A percentile compares a stretch with the other conserved stretches of the same genome.
Conservation (phyloP, 306 rosid genomes). For the Cicer pinnatifidum region DNA sequence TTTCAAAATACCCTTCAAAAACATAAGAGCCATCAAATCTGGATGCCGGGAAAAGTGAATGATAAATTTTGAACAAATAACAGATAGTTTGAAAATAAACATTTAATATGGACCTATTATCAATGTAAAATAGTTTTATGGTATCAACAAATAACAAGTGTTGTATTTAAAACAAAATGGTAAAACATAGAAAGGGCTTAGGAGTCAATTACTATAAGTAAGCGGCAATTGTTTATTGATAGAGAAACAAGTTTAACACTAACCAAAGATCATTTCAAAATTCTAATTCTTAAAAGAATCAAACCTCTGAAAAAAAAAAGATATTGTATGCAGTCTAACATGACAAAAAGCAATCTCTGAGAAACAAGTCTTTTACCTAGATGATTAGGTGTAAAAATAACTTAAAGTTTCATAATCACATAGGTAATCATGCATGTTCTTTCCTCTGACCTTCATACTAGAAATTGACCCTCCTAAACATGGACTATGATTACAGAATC, state of each 20-base stretch:
- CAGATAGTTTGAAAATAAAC: background rate
- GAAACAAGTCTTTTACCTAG: background rate
- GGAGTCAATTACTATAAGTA: constrained; percentile 18
- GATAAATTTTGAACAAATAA: constrained; percentile 27
- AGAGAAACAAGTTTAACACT: background rate
- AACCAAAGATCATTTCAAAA: background rate
- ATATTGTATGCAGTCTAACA: background rate
- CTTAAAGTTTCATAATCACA: constrained; percentile 16
- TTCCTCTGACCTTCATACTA: background rate
- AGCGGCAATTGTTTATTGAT: background rate
- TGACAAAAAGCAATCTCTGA: constrained; percentile 2
- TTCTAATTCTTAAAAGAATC: background rate
- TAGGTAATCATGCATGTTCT: background rate
- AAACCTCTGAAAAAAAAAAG: background rate
- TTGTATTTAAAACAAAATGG: background rate
- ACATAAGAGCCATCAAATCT: background rate
- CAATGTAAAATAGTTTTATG: background rate
- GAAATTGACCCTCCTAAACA: background rate
- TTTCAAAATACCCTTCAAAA: constrained; percentile 19
- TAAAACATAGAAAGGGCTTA: constrained; percentile 16
- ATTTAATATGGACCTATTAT: background rate
- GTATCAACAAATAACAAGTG: background rate
- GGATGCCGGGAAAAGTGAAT: constrained; percentile 7
- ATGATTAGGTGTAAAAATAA: background rate
- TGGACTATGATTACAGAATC: constrained; percentile 19